Percentiles rank a stretch among this genome's conserved stretches.
Evolutionary conservation across 768 basidiomycete species (phyloP).

Genomic region (Lentinula aciculospora): DNA sequence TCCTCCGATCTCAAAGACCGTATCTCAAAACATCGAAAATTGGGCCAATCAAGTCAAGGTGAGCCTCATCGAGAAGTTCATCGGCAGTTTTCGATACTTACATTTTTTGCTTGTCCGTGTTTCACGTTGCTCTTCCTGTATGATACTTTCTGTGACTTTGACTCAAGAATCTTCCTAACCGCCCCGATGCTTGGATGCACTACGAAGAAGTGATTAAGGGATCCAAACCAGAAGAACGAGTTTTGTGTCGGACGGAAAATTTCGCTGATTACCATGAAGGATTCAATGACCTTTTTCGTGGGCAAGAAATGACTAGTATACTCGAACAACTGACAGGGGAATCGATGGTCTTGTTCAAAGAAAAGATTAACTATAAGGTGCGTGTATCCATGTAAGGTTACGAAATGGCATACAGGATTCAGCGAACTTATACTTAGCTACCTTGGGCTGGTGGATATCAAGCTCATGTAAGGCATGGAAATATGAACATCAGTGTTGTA

Average conservation of each 20-base stretch:
- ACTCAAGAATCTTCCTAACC: conserved; percentile 9
- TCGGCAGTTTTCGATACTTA: no score
- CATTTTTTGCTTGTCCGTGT: no score
- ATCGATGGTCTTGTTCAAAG: conserved; percentile 14
- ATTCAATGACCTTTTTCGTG: conserved; percentile 10
- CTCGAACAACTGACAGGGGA: conserved; percentile 9
- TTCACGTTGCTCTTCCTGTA: not conserved
- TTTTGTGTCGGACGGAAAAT: conserved; percentile 11
- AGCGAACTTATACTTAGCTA: not conserved
- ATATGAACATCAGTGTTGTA: not conserved
- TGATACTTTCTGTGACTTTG: not conserved
- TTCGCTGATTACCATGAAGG: conserved; percentile 12
- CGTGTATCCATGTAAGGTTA: no score
- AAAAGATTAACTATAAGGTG: conserved; percentile 16
- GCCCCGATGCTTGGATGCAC: conserved; percentile 12
- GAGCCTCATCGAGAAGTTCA: no score
- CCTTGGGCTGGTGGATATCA: conserved; percentile 11
- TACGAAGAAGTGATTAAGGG: conserved; percentile 10
- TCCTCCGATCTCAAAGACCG: not conserved
- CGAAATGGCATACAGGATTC: no score
- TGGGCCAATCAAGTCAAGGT: conserved; percentile 14
- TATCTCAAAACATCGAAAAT: conserved; percentile 4
- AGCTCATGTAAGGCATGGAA: conserved; percentile 9
- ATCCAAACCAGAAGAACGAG: not conserved
- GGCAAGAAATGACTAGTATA: conserved; percentile 1